Base-by-base conservation (phyloP, 345 rosid species). In the Theobroma cacao region DNA sequence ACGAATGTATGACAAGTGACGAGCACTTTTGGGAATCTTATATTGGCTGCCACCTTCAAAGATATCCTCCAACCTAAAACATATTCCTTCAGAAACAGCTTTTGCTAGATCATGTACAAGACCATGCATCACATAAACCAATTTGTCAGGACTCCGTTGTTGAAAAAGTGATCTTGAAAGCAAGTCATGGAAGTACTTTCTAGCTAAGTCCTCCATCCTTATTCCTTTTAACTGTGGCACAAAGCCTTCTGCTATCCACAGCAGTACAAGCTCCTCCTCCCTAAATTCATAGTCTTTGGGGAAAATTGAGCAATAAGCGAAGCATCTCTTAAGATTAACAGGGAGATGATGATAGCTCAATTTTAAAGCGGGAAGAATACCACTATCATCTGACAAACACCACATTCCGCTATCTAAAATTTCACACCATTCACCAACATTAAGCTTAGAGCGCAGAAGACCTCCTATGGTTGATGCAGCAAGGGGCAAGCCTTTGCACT, bases 401-500 rank as follows among this genome's bases (percentile, higher is more conserved):
- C 80, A 79, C 17, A 62, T 2, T 6, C 9, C 20, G 5, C 82
- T 72, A 2, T 76, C 36, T 9, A 58, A 26, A 38, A 79, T 26
- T 38, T 76, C 66, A 43, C 33, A 34, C 85, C 79, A 83, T 62
- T 76, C 78, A 14, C 5, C 28, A 4, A 13, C 56, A 3, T 33
- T n/a, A 0, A 4, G 7, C 30, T 71, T 72, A 14, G 76, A 33
- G 8, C 68, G 72, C 26, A 76, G 11, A 1, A 83, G 7, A 7
- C 65, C 62, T 2, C 75, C 82, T 34, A 82, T 18, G 0, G 53
- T n/a, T 55, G 30, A 66, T 10, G 53, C 78, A 1, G 80, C 85
- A 28, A 79, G 33, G 17, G 85, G 83, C 15, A 83, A 66, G 22
- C 82, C 80, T 50, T 73, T 73, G 55, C 80, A 84, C 63, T 45